A percentile compares a stretch with the other conserved stretches of the same genome.
Conservation (phyloP, 2,329 filamentous ascomycete genomes). For the Fusarium illudens region DNA sequence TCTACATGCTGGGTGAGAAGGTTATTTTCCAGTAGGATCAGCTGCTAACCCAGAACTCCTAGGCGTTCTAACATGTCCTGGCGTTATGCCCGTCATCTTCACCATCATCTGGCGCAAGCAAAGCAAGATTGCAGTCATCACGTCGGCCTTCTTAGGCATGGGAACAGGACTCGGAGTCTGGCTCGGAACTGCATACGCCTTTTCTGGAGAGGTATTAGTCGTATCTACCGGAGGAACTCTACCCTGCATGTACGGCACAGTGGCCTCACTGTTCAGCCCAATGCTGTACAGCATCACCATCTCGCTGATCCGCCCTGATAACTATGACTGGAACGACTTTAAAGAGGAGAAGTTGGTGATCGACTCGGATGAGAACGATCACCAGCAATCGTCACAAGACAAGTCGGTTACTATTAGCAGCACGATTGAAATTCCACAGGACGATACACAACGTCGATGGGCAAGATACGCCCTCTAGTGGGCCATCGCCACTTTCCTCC, state of each 20-base stretch:
- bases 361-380: not conserved
- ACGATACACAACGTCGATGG: conserved; percentile 10
- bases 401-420: not conserved
- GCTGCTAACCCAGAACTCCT: not conserved
- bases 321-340: conserved; percentile 47
- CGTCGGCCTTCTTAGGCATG: conserved; percentile 57
- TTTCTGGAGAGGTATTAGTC: conserved; percentile 46
- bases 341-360: conserved; percentile 8
- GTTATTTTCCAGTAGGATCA: not conserved
- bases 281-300: conserved; percentile 53
- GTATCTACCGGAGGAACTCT: conserved; percentile 51
- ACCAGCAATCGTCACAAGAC: not conserved
- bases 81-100: not conserved
- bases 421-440: not conserved
- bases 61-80: not conserved
- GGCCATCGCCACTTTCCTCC: conserved; percentile 12
- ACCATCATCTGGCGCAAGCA: not conserved
- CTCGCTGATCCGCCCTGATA: conserved; percentile 51
- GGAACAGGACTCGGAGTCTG: conserved; percentile 57
- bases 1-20: conserved; percentile 1
- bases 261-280: conserved; percentile 52
- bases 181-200: conserved; percentile 54
- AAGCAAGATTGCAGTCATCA: conserved; percentile 45
- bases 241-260: conserved; percentile 59
- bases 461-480: conserved; percentile 11